Conservation (phyloP, 371 early-diverging fungal genomes). For the Apophysomyces trapeziformis region DNA sequence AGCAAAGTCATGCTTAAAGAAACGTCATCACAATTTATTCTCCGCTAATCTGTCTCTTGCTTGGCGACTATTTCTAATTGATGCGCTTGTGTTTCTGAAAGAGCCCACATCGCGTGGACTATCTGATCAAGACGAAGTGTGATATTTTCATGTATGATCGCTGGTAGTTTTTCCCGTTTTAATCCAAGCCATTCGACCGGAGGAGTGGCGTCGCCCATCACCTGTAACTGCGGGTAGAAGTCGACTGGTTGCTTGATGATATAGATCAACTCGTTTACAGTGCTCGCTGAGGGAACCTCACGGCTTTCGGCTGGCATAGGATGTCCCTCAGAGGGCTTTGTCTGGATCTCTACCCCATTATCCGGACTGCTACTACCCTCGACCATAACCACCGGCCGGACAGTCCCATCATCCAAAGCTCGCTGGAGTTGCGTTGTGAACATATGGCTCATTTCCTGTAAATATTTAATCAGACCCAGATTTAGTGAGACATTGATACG, state of each 20-base stretch:
- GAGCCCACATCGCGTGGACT: slow-evolving; percentile 26
- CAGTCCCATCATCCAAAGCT: slow-evolving; percentile 22
- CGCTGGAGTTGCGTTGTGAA: slow-evolving; percentile 46
- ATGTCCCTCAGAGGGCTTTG: neutral
- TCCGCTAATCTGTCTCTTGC: too few relatives aligned
- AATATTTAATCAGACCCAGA: slow-evolving; percentile 70
- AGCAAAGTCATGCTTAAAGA: neutral
- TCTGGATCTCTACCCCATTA: slow-evolving; percentile 9
- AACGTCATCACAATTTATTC: neutral
- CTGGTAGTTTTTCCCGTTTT: slow-evolving; percentile 58
- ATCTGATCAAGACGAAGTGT: slow-evolving; percentile 49
- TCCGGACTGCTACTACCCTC: slow-evolving; percentile 13
- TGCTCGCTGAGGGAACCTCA: neutral
- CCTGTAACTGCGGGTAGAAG: slow-evolving; percentile 56
- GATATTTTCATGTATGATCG: slow-evolving; percentile 53
- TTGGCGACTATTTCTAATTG: neutral
- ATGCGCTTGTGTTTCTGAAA: slow-evolving; percentile 19
- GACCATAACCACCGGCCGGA: neutral
- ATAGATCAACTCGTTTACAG: slow-evolving; percentile 28
- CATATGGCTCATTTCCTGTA: slow-evolving; percentile 62
- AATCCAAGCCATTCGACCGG: slow-evolving; percentile 68
- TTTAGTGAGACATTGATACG: slow-evolving; percentile 78
- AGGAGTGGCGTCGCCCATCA: slow-evolving; percentile 69
- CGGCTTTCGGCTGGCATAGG: neutral
- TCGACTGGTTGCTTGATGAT: slow-evolving; percentile 41